A percentile compares a stretch with the other conserved stretches of the same genome.
phyloP scores from a whole-genome alignment of 805 yeast species.

The Candida cerambycidarum region DNA sequence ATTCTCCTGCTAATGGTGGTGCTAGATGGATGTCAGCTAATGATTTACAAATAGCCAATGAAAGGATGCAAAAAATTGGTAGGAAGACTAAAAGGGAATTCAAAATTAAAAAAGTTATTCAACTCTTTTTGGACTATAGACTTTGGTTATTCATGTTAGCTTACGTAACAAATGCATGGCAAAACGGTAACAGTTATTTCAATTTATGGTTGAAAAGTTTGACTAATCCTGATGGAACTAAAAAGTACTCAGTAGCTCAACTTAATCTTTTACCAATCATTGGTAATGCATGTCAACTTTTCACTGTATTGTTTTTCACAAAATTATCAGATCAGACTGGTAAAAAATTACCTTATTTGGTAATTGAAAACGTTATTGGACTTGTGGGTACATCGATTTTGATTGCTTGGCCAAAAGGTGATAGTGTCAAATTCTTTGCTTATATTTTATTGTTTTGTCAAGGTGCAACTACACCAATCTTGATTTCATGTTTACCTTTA shows the following conservation, averaged over 20 bases:
- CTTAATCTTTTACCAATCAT: constrained; percentile 4
- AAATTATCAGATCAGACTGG: constrained; percentile 8
- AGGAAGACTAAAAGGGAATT: constrained; percentile 5
- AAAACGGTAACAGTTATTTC: constrained; percentile 3
- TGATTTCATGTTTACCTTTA: constrained; percentile 1
- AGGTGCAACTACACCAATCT: constrained; percentile 1
- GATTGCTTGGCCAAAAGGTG: constrained; percentile 1
- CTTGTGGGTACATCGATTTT: neutral
- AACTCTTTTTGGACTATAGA: neutral
- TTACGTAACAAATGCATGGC: neutral
- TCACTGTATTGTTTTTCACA: constrained; percentile 3
- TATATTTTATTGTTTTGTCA: neutral
- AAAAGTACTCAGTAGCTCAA: constrained; percentile 1
- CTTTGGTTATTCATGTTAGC: constrained; percentile 5
- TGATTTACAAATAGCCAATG: constrained; percentile 3
- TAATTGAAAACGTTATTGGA: neutral
- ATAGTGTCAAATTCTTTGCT: neutral
- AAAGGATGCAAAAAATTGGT: constrained; percentile 8
- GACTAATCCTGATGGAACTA: neutral
- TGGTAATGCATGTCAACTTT: constrained; percentile 8
- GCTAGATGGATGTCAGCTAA: constrained; percentile 3
- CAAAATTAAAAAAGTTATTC: neutral
- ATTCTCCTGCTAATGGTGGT: constrained; percentile 23
- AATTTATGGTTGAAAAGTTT: constrained; percentile 8
- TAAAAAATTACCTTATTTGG: constrained; percentile 3